Conservation (phyloP, 495 filamentous ascomycete genomes). For the Schizothecium vesticola region DNA sequence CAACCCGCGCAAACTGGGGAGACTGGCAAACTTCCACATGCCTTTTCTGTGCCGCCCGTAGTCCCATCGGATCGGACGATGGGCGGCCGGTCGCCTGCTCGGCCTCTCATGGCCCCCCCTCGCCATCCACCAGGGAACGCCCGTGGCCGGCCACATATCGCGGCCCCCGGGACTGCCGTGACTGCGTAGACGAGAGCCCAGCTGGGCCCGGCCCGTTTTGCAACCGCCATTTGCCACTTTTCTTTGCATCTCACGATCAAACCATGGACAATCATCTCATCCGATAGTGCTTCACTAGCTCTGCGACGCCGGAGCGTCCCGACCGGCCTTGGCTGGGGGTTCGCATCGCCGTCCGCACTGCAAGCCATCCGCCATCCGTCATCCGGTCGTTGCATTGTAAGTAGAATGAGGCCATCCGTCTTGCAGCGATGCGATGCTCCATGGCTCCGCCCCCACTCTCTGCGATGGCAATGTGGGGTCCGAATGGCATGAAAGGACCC, state of each 20-base stretch:
- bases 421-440: too few relatives aligned
- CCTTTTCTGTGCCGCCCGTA: background rate
- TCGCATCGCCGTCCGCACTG: background rate
- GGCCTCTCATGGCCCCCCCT: constrained; percentile 4
- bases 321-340: background rate
- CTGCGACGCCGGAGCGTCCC: background rate
- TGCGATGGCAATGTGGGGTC: background rate
- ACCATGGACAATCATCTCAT: background rate
- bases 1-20: background rate
- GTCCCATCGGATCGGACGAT: background rate
- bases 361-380: background rate
- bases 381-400: background rate
- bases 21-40: background rate
- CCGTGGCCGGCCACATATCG: constrained; percentile 8
- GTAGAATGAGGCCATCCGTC: background rate
- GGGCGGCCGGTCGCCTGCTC: constrained; percentile 6
- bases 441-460: too few relatives aligned
- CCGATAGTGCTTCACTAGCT: background rate
- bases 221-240: background rate
- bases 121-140: background rate
- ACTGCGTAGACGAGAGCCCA: background rate
- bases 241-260: background rate
- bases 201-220: background rate
- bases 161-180: background rate
- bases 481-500: background rate